These are phyloP conservation scores for Umbelopsis isabellina DNA, from an alignment of 192 early-diverging fungal species.

Conservation along the genomic window DNA sequence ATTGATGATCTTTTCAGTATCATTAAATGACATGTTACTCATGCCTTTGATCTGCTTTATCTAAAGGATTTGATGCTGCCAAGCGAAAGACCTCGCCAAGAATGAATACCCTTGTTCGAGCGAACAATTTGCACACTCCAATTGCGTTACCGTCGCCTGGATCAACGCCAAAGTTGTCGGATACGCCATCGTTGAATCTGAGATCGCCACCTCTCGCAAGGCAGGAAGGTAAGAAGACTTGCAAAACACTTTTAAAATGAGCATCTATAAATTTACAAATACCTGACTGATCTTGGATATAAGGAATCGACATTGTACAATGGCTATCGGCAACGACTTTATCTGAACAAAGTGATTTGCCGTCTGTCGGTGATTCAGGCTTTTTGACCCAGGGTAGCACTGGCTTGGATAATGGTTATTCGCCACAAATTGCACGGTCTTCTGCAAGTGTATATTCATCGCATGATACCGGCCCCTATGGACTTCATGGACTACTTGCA, in stretches of 20 bases:
- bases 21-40: background rate
- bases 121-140: background rate
- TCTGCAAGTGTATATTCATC: background rate
- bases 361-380: background rate
- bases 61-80: background rate
- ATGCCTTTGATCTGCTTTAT: background rate
- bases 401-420: background rate
- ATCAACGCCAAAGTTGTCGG: background rate
- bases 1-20: too few species aligned
- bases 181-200: background rate
- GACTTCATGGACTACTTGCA: background rate
- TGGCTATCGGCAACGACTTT: slow-evolving; percentile 4
- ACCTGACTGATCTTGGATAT: too few species aligned
- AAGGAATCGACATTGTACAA: slow-evolving; percentile 11
- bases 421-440: background rate
- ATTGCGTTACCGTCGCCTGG: background rate
- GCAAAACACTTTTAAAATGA: background rate
- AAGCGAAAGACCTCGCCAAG: slow-evolving; percentile 3
- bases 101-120: background rate
- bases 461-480: background rate
- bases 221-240: background rate
- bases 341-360: slow-evolving; percentile 6
- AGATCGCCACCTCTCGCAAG: background rate
- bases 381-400: background rate
- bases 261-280: too few species aligned